Evolutionary conservation across 1,284 basidiomycete genomes (phyloP), one percentile per base, ranked within the genome.

Genomic region (Ustilago crameri): DNA sequence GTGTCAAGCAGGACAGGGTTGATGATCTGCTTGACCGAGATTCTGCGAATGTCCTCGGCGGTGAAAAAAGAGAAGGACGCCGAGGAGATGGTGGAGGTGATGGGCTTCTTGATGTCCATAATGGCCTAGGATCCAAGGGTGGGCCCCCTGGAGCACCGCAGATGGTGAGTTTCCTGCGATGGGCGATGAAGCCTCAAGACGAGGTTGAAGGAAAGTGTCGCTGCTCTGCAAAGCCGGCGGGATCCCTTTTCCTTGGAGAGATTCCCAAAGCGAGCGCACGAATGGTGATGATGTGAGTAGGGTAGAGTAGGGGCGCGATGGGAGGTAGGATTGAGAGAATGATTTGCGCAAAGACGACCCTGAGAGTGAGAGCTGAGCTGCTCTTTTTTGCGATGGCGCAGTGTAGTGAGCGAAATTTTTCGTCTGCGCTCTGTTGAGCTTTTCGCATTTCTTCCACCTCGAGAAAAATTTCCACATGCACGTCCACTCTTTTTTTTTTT

Each of bases 11-110:
- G 88, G 64, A 92, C 87, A 4, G 95, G 91, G 84, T 98, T 98
- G 68, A 93, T 88, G 78, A 98, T 91, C 86, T 97, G 93, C 86
- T 95, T 95, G 80, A 98, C 95, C 18, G 94, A 97, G 83, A 98
- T 94, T 65, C 91, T 88, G 51, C 91, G 89, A 75, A 98, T 88
- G 84, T 99, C 95, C 76, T 92, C 89, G n/a, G 92, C 87, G 15
- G 92, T 90, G 58, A 99, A 89, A 84, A 96, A 96, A 3, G 94
- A 95, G 85, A 99, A 98, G 23, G 95, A 95, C 55, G 98, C 86
- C 71, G 91, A 91, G 59, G 89, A 86, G 75, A 96, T 91, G 55
- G 90, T 89, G 5, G 93, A 91, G 15, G 93, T 90, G 57, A 98
- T 86, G 22, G 95, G 91, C 80, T 92, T 89, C 9, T 94, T 88